Base-by-base conservation (phyloP, 305 asterid species). In the Vinca major region DNA sequence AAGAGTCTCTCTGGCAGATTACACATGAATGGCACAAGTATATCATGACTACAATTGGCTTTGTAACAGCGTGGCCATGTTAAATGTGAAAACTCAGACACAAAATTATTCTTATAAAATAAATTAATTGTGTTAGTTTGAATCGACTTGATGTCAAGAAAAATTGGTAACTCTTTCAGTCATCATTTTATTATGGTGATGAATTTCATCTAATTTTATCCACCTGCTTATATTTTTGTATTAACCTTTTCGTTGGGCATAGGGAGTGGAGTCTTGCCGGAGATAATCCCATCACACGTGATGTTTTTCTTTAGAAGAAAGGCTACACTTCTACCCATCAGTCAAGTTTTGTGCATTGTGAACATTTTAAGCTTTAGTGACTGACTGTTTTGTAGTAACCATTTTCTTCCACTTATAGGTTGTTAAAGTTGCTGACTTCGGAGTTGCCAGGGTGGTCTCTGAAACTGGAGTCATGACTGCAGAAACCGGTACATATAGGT, bases 381-480 rank as follows among this genome's bases (percentile, higher is more conserved):
- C 7, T 12, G 21, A 14, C 33, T 12, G 36, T 21, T n/a, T n/a
- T 63, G 44, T 13, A 20, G 33, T 63, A 51, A 11, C 10, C 41
- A 56, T 52, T 45, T 17, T 13, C n/a, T 65, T 20, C 65, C 48
- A 47, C 39, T 61, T 55, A 53, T 81, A 79, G 86, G 80, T 81
- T 20, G 81, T 81, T 43, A 79, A 81, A 66, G 83, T 81, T 77
- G 83, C 83, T 37, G 85, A 81, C 63, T 81, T 81, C 73, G 85
- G 85, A 36, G 85, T 81, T 66, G 83, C 85, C 48, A 81, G 85
- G 74, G 85, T 81, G 66, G 78, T 75, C 58, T 74, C 79, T 17
- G 82, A 78, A 21, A 73, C 83, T 64, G 85, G 85, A 39, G 79
- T 78, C 53, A 81, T 81, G 85, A 81, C 85, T 11, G 85, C 85